Percentiles rank a stretch among this genome's conserved stretches.
Conservation (phyloP, 345 rosid genomes). For the Eucalyptus regnans region DNA sequence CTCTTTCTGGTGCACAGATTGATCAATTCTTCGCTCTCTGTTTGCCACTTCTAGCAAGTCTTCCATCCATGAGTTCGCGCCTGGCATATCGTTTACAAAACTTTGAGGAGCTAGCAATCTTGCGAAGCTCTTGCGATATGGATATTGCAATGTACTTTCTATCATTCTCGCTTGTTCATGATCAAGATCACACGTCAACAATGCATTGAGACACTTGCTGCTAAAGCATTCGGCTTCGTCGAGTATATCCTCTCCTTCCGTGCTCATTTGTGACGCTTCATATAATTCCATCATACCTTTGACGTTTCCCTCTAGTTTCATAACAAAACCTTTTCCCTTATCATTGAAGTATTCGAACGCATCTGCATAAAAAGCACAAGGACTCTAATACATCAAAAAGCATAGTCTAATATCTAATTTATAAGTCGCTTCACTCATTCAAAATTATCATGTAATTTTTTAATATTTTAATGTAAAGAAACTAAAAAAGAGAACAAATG, state of each 20-base stretch:
- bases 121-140: background rate
- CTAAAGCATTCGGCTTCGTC: conserved; percentile 13
- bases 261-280: conserved; percentile 39
- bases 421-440: background rate
- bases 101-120: background rate
- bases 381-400: background rate
- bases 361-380: background rate
- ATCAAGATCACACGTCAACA: background rate
- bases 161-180: background rate
- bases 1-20: background rate
- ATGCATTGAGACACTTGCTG: background rate
- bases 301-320: background rate
- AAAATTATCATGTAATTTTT: too few relatives aligned
- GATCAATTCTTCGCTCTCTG: background rate
- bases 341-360: conserved; percentile 14
- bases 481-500: background rate
- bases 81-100: background rate
- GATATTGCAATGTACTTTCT: background rate
- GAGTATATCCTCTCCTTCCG: conserved; percentile 32
- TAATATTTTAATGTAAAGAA: background rate
- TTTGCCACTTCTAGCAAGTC: conserved; percentile 1
- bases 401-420: background rate
- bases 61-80: background rate
- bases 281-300: conserved; percentile 17
- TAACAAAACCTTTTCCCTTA: background rate